Percentiles rank a stretch among this genome's conserved stretches.
Conservation (phyloP, 78 protist genomes). For the Mastigamoeba balamuthi region DNA sequence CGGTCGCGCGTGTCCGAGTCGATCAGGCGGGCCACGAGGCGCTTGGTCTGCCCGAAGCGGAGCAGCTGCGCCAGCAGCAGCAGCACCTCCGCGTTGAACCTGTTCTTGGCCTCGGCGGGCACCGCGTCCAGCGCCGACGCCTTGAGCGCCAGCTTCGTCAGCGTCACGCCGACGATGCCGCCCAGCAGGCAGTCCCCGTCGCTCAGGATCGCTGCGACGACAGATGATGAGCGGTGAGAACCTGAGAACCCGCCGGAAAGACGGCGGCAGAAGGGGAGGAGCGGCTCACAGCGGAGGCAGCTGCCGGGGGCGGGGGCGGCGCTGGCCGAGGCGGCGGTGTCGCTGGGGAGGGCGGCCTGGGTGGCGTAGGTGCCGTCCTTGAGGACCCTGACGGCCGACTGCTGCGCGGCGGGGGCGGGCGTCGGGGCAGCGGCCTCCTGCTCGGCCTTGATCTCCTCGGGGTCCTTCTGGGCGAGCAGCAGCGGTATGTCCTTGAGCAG, state of each 20-base stretch:
- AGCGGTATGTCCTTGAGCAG: constrained; percentile 2
- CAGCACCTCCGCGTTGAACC: constrained; percentile 41
- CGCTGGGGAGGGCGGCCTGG: constrained; percentile 7
- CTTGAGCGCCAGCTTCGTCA: constrained; percentile 67
- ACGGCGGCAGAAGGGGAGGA: not conserved
- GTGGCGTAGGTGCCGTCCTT: constrained; percentile 48
- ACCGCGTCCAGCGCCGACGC: constrained; percentile 2
- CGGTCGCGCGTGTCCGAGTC: constrained; percentile 69
- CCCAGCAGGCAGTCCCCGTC: constrained; percentile 67
- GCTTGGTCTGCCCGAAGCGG: constrained; percentile 42
- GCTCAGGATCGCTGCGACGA: not conserved
- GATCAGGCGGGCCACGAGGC: not conserved
- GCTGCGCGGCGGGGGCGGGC: constrained; percentile 11
- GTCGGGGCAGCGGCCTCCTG: not conserved
- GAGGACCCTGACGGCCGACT: not conserved
- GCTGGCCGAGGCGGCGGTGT: not conserved
- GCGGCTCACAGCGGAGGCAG: not conserved
- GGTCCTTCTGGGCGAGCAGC: not conserved
- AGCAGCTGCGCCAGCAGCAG: constrained; percentile 25
- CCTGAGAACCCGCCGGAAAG: constrained; percentile 15
- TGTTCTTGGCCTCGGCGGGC: not conserved
- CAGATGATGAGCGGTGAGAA: not conserved
- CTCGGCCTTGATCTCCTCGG: constrained; percentile 14
- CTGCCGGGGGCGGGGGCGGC: not conserved
- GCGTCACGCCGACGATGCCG: constrained; percentile 26